A percentile compares a stretch with the other conserved stretches of the same genome.
phyloP scores from a whole-genome alignment of 1,284 basidiomycete genomes.

The Puccinia horiana region DNA sequence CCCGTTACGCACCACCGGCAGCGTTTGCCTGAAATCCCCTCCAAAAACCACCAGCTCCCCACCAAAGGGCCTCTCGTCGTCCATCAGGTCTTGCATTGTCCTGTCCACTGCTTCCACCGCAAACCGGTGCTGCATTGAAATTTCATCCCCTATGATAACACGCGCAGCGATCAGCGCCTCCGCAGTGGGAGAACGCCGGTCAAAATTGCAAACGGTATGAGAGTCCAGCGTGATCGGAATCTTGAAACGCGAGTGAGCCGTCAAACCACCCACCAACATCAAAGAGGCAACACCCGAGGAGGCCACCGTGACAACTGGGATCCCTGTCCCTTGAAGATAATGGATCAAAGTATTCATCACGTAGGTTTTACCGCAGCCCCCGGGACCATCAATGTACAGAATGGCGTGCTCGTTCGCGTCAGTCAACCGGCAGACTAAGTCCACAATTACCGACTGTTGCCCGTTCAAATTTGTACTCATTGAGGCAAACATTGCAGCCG shows the following conservation, averaged over 20 bases:
- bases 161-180: neutral
- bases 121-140: conserved; percentile 12
- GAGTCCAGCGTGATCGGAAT: conserved; percentile 57
- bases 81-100: neutral
- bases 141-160: conserved; percentile 25
- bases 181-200: too few relatives aligned
- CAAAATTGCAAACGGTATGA: neutral
- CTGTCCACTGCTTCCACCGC: conserved; percentile 21
- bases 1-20: neutral
- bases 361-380: neutral
- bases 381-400: neutral
- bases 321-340: neutral
- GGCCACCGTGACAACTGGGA: neutral
- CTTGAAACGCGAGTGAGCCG: conserved; percentile 62
- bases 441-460: too few relatives aligned
- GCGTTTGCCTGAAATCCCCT: conserved; percentile 1
- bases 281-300: conserved; percentile 63
- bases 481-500: neutral
- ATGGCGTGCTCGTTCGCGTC: neutral
- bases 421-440: neutral
- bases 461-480: neutral
- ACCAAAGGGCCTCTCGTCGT: neutral
- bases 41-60: neutral
- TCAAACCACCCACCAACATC: conserved; percentile 61
- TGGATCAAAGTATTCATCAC: neutral